phyloP scores from a whole-genome alignment of 768 basidiomycete species.

The Dioszegia hungarica region DNA sequence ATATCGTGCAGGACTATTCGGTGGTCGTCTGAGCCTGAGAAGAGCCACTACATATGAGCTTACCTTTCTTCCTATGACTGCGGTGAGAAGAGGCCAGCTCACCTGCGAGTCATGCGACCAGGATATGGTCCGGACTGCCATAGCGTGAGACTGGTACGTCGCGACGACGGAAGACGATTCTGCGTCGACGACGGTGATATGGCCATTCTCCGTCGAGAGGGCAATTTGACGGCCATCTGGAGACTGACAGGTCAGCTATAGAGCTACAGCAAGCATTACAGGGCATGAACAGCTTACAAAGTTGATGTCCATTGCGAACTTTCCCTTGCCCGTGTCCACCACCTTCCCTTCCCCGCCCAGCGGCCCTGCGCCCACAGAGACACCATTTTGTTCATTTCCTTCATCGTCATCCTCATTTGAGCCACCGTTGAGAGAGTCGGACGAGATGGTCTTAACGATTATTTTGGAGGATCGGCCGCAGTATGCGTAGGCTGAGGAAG shows the following conservation, averaged over 20 bases:
- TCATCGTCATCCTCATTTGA: neutral
- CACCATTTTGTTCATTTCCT: constrained; percentile 19
- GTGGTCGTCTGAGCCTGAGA: constrained; percentile 90
- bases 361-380: constrained; percentile 6
- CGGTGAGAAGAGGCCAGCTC: constrained; percentile 1
- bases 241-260: constrained; percentile 56
- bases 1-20: constrained; percentile 86
- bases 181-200: constrained; percentile 78
- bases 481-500: constrained; percentile 33
- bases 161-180: constrained; percentile 62
- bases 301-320: constrained; percentile 48
- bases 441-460: constrained; percentile 22
- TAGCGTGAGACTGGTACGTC: constrained; percentile 81
- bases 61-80: neutral
- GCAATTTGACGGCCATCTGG: constrained; percentile 80
- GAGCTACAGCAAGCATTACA: constrained; percentile 30
- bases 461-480: constrained; percentile 44
- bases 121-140: constrained; percentile 76
- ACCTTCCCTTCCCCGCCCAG: constrained; percentile 35
- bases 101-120: constrained; percentile 90
- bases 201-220: constrained; percentile 77
- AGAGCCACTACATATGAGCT: constrained; percentile 58
- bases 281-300: constrained; percentile 53
- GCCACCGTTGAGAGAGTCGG: constrained; percentile 1
- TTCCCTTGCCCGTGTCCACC: constrained; percentile 47